Evolutionary conservation across 106 monocot species (phyloP), one percentile per base, ranked within the genome.

Genomic region (Dactylorhiza incarnata): DNA sequence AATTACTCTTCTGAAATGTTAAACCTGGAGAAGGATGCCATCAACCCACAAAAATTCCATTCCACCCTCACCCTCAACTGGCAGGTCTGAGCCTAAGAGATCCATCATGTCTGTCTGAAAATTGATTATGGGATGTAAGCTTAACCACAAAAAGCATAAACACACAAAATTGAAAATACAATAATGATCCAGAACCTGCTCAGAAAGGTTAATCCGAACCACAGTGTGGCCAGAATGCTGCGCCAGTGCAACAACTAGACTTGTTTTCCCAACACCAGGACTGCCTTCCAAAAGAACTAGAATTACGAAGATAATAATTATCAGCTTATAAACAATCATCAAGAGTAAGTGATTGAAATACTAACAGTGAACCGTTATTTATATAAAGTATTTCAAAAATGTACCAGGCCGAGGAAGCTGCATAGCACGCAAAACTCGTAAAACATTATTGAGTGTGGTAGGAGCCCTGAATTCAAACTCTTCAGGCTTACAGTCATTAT

Each of bases 21-120:
- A 20, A 49, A 91, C 95, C 95, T 99, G 91, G 12, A 99, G 88
- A 82, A 99, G 94, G 68, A 99, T 89, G 48, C 97, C 97, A 86
- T 94, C 94, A 61, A 91, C 91, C 97, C 97, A 99, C 46, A 81
- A 78, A 82, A 99, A 99, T 79, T 94, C 85, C 81, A 99, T 94
- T 79, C 88, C 84, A 77, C 77, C 84, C 10, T 83, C 86, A 72
- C 83, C 75, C 69, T 94, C 78, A 62, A 85, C 78, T 63, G 97
- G 97, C 17, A 99, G 79, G 79, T 99, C 94, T 10, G 97, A 94
- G 61, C 97, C 97, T 53, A 99, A 76, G 7, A 99, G 85, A 79
- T 99, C 97, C 97, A 99, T 94, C 97, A 99, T 89, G 79, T 99
- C 97, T 29, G 94, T 99, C 97, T 95, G 84, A 1, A 22, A 71